A percentile compares a stretch with the other conserved stretches of the same genome.
Conservation (phyloP, 805 yeast species). For the Ogataea sp. region DNA sequence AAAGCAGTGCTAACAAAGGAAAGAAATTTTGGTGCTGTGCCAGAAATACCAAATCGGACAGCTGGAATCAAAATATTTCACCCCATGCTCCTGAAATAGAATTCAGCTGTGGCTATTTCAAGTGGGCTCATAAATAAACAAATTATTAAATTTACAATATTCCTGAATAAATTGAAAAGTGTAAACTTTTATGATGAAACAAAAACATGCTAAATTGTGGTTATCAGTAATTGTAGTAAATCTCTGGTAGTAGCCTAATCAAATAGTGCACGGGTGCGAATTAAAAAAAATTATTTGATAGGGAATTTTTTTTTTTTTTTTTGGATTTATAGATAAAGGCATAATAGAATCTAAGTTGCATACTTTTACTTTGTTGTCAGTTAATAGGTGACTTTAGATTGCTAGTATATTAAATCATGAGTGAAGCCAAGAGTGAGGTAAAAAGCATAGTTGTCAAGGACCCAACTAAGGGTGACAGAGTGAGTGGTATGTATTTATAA, state of each 20-base stretch:
- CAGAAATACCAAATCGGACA: constrained; percentile 19
- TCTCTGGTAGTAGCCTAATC: no score
- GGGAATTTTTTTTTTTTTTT: not conserved
- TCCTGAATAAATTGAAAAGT: no score
- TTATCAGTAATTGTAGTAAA: no score
- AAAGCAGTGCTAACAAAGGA: constrained; percentile 31
- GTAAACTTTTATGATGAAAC: no score
- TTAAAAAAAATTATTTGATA: no score
- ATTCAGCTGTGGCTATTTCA: constrained; percentile 43
- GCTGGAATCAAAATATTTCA: constrained; percentile 19
- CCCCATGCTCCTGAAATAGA: constrained; percentile 8
- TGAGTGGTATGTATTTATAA: constrained; percentile 1
- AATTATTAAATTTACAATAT: no score
- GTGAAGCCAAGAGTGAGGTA: not conserved
- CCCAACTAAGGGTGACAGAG: not conserved
- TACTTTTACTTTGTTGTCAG: no score
- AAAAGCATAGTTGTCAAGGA: not conserved
- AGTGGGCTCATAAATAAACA: constrained; percentile 39
- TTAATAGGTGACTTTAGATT: no score
- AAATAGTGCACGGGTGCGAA: no score
- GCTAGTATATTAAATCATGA: not conserved
- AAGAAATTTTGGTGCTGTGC: constrained; percentile 49
- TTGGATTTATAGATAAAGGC: not conserved
- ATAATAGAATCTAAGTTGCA: not conserved
- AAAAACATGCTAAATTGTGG: no score